Base-by-base conservation (phyloP, 23 red algal species). In the Gracilariopsis chorda region DNA sequence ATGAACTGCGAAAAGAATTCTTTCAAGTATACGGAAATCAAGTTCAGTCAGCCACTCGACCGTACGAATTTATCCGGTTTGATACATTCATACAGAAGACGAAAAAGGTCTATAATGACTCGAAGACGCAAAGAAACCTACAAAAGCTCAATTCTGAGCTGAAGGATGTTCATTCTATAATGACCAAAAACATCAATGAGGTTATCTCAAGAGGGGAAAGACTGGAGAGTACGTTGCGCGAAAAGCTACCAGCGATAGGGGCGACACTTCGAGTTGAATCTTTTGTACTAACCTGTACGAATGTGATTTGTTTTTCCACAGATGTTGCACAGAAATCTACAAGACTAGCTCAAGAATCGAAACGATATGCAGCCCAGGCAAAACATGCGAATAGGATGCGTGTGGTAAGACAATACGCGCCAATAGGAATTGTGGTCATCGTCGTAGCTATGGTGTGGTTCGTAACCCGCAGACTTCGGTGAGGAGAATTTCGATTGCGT, bases 31-130 rank as follows among this genome's bases (percentile, higher is more conserved):
- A 98, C 68, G 93, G 96, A 72, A 67, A 55, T 12, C 96, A 98
- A 78, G 65, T 98, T 51, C 87, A 46, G 1, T 41, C 51, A 33
- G 96, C 96, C 6, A 84, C 72, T 7, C 83, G 93, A 60, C 96
- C 96, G 34, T 98, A 98, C 51, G 96, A 98, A 53, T 95, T 98
- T 45, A 98, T 98, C 49, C 96, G 96, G 11, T 98, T 98, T 49
- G 95, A 98, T 83, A 91, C 79, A 17, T 98, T 98, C 46, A 95
- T 98, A 46, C 92, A 95, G 53, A 98, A 98, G 85, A 95, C 96
- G 48, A 98, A 98, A 74, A 95, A 95, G 75, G 82, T 98, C 55
- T 98, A 98, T 70, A 90, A 80, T 77, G 94, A 98, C 59, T 93
- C 96, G 32, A 92, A 94, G 52, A 94, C 96, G 41, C 85, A 92